Conservation (phyloP, 2,329 filamentous ascomycete species). For the Monosporascus cannonballus region DNA sequence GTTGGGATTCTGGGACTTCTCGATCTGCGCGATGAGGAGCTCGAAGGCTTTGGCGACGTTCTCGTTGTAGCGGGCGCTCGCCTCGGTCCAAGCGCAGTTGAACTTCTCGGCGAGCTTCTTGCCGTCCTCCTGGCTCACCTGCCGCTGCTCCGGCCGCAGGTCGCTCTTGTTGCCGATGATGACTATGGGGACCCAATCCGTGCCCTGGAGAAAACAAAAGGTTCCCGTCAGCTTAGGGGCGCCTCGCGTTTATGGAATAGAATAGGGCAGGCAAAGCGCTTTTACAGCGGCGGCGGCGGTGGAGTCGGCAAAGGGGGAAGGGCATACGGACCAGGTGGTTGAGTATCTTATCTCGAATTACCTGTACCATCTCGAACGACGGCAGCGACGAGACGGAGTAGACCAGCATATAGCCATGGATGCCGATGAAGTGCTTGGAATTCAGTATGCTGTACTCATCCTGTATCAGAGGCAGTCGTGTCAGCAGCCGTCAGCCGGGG, state of each 20-base stretch:
- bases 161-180: conserved; percentile 98
- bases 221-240: neutral
- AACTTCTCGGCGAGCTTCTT: conserved; percentile 80
- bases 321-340: conserved; percentile 72
- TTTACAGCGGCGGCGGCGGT: too few species aligned
- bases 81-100: conserved; percentile 90
- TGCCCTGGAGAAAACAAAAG: conserved; percentile 42
- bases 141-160: conserved; percentile 83
- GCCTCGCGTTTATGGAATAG: neutral
- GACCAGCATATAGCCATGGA: conserved; percentile 97
- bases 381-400: conserved; percentile 94
- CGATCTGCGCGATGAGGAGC: conserved; percentile 87
- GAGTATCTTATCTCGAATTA: conserved; percentile 94
- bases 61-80: conserved; percentile 87
- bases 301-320: neutral
- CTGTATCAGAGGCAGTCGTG: conserved; percentile 34
- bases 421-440: conserved; percentile 98
- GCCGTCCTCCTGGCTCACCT: conserved; percentile 81
- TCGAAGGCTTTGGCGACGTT: conserved; percentile 93
- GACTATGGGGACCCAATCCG: conserved; percentile 86
- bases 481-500: conserved; percentile 5
- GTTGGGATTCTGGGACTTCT: conserved; percentile 86
- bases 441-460: conserved; percentile 99
- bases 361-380: conserved; percentile 95
- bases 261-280: neutral